Conservation (phyloP, 805 yeast species). For the Ogataea trehalophila region DNA sequence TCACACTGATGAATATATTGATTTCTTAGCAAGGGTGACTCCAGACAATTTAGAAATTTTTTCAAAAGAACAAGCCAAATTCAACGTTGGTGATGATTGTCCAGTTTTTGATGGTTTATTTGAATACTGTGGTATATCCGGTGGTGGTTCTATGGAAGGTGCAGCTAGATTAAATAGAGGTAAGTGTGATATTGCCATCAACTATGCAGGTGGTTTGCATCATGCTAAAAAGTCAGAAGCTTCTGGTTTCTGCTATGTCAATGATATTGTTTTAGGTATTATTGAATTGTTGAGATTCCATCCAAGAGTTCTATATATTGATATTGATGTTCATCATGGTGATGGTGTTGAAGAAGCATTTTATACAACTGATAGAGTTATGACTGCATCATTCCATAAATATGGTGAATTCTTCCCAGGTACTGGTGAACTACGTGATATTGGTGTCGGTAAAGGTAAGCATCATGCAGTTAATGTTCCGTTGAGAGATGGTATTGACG, state of each 20-base stretch:
- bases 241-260: slow-evolving; percentile 85
- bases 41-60: slow-evolving; percentile 89
- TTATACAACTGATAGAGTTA: slow-evolving; percentile 85
- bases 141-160: slow-evolving; percentile 90
- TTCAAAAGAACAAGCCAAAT: slow-evolving; percentile 81
- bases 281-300: slow-evolving; percentile 74
- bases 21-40: slow-evolving; percentile 82
- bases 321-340: slow-evolving; percentile 90
- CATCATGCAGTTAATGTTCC: slow-evolving; percentile 85
- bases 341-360: slow-evolving; percentile 96
- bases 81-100: slow-evolving; percentile 95
- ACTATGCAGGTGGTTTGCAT: slow-evolving; percentile 91
- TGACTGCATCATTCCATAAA: slow-evolving; percentile 88
- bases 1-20: slow-evolving; percentile 96
- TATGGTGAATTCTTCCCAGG: slow-evolving; percentile 94
- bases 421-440: slow-evolving; percentile 81
- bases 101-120: slow-evolving; percentile 78
- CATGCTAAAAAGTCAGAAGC: slow-evolving; percentile 91
- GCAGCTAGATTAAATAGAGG: slow-evolving; percentile 77
- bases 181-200: slow-evolving; percentile 86
- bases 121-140: slow-evolving; percentile 72
- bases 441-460: slow-evolving; percentile 81
- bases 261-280: slow-evolving; percentile 84
- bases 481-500: slow-evolving; percentile 89
- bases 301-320: slow-evolving; percentile 83